A percentile compares a stretch with the other conserved stretches of the same genome.
Evolutionary conservation across 495 filamentous ascomycete species (phyloP).

Genomic region (Wilcoxina mikolae): DNA sequence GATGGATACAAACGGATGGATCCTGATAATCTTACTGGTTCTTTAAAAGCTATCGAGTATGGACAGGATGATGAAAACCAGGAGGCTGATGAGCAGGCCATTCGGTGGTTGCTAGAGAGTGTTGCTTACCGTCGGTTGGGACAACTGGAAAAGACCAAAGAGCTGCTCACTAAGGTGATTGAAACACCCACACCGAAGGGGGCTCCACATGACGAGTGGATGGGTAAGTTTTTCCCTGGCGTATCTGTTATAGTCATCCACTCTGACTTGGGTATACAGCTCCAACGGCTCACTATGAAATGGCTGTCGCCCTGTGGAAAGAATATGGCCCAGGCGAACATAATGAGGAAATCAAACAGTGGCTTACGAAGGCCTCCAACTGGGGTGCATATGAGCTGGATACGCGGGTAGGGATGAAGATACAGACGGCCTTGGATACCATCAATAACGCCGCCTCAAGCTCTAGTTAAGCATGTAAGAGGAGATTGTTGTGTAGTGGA

Average conservation of each 20-base stretch:
- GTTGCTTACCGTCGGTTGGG: constrained; percentile 49
- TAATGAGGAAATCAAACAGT: constrained; percentile 17
- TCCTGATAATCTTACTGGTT: constrained; percentile 45
- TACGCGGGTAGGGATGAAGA: constrained; percentile 67
- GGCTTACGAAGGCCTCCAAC: constrained; percentile 45
- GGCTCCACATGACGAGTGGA: constrained; percentile 64
- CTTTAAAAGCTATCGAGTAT: constrained; percentile 52
- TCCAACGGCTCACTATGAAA: constrained; percentile 76
- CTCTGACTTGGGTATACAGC: constrained; percentile 29
- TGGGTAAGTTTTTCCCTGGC: constrained; percentile 12
- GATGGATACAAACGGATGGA: constrained; percentile 62
- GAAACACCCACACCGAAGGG: constrained; percentile 60
- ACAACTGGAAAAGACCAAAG: constrained; percentile 47
- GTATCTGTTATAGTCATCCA: background rate
- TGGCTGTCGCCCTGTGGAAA: constrained; percentile 66
- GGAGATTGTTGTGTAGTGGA: too few species aligned
- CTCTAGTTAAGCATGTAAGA: too few species aligned
- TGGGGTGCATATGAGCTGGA: constrained; percentile 86
- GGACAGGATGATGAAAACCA: constrained; percentile 46
- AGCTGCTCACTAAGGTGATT: constrained; percentile 45
- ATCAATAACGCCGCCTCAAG: constrained; percentile 40
- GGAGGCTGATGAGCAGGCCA: constrained; percentile 56
- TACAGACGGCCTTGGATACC: constrained; percentile 65
- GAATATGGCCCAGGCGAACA: constrained; percentile 17
- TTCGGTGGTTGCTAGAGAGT: constrained; percentile 51